Evolutionary conservation across 768 basidiomycete species (phyloP).

Genomic region (Boletus edulis): DNA sequence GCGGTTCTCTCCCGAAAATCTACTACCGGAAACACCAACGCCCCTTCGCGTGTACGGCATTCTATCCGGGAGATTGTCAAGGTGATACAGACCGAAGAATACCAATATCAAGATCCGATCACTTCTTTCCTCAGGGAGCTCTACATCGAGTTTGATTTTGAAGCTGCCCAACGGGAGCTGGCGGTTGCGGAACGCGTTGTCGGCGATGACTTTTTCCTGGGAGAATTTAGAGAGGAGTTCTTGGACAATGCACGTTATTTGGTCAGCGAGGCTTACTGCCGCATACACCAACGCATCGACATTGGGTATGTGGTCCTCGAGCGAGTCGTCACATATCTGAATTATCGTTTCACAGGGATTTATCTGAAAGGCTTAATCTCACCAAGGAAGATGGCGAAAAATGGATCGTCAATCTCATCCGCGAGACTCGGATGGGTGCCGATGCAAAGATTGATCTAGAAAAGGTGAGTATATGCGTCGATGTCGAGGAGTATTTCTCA

Average conservation of each 20-base stretch:
- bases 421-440: conserved; percentile 94
- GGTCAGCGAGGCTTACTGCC: conserved; percentile 96
- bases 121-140: conserved; percentile 92
- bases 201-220: conserved; percentile 91
- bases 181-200: conserved; percentile 78
- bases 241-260: conserved; percentile 95
- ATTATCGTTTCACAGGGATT: conserved; percentile 52
- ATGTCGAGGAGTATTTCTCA: not conserved
- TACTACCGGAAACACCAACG: conserved; percentile 41
- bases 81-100: conserved; percentile 92
- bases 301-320: conserved; percentile 55
- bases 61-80: conserved; percentile 91
- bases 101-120: conserved; percentile 93
- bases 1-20: conserved; percentile 89
- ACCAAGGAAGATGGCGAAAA: conserved; percentile 96
- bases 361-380: conserved; percentile 91
- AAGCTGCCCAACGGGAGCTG: conserved; percentile 85
- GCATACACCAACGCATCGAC: conserved; percentile 92
- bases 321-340: not conserved
- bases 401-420: conserved; percentile 99
- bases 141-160: conserved; percentile 95
- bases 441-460: conserved; percentile 98
- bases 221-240: conserved; percentile 89
- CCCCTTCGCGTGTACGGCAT: conserved; percentile 76
- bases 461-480: conserved; percentile 50